Conservation (phyloP, 257 asterid genomes). For the Verbena officinalis region DNA sequence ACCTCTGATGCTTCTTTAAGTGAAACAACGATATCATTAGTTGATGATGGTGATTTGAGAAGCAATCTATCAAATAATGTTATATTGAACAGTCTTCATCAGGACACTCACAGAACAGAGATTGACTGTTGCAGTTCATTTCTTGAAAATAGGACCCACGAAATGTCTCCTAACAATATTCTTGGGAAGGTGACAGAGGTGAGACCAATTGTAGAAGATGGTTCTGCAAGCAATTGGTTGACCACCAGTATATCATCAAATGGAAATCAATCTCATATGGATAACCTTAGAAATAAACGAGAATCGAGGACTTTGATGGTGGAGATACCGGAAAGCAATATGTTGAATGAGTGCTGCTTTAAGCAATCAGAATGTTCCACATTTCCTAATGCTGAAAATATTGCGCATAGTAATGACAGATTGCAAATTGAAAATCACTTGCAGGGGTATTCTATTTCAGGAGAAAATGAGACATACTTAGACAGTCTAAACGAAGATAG, state of each 20-base stretch:
- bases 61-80: background rate
- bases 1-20: background rate
- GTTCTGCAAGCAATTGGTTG: constrained; percentile 27
- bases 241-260: constrained; percentile 24
- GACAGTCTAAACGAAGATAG: constrained; percentile 37
- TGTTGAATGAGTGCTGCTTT: constrained; percentile 29
- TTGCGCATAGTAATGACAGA: constrained; percentile 23
- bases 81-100: constrained; percentile 32
- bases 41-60: background rate
- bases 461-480: constrained; percentile 26
- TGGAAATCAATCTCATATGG: constrained; percentile 30
- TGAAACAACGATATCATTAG: background rate
- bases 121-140: constrained; percentile 28
- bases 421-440: constrained; percentile 18
- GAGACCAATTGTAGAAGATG: constrained; percentile 30
- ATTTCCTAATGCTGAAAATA: constrained; percentile 37
- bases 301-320: constrained; percentile 29
- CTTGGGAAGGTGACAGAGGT: constrained; percentile 29
- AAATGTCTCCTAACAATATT: constrained; percentile 35
- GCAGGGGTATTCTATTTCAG: constrained; percentile 33
- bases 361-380: constrained; percentile 33
- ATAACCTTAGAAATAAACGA: constrained; percentile 23
- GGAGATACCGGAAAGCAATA: constrained; percentile 33
- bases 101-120: constrained; percentile 34
- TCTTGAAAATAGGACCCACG: constrained; percentile 29